Evolutionary conservation across 768 basidiomycete genomes (phyloP).

Genomic region (Trametes sanguinea): DNA sequence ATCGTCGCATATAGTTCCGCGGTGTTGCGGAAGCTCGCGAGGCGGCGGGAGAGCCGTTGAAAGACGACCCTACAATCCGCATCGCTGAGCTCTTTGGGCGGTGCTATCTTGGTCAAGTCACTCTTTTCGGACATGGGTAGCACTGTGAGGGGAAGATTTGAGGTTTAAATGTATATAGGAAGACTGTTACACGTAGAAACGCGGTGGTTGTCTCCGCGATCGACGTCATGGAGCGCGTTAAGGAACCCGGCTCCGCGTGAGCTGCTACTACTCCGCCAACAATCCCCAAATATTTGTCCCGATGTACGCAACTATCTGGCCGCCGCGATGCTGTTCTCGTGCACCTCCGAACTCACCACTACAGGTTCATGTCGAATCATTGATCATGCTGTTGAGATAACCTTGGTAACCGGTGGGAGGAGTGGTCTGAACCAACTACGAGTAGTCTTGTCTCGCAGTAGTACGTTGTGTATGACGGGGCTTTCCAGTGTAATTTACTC

Average conservation of each 20-base stretch:
- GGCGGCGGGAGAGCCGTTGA: conserved; percentile 43
- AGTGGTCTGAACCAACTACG: too few species aligned
- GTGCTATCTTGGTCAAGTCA: conserved; percentile 33
- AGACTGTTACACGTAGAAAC: background rate
- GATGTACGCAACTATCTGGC: background rate
- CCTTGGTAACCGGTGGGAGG: too few species aligned
- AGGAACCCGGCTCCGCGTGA: conserved; percentile 2
- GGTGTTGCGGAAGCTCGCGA: conserved; percentile 50
- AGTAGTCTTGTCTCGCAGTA: too few species aligned
- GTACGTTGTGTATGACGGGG: too few species aligned
- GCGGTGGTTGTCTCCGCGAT: background rate
- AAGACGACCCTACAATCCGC: conserved; percentile 42
- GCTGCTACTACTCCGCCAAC: background rate
- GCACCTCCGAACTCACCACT: too few species aligned
- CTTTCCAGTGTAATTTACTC: too few species aligned
- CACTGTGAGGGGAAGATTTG: background rate
- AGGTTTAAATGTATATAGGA: too few species aligned
- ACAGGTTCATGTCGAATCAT: too few species aligned
- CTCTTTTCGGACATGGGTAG: conserved; percentile 17
- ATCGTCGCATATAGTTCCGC: conserved; percentile 40
- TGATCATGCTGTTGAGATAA: too few species aligned
- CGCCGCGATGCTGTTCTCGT: too few species aligned
- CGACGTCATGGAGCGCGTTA: conserved; percentile 17
- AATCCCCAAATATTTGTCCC: conserved; percentile 20
- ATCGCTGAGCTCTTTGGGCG: conserved; percentile 43